A percentile compares a stretch with the other conserved stretches of the same genome.
These are phyloP conservation scores for Termitomyces sp. DNA, from an alignment of 768 basidiomycete species.

Conservation along the genomic window DNA sequence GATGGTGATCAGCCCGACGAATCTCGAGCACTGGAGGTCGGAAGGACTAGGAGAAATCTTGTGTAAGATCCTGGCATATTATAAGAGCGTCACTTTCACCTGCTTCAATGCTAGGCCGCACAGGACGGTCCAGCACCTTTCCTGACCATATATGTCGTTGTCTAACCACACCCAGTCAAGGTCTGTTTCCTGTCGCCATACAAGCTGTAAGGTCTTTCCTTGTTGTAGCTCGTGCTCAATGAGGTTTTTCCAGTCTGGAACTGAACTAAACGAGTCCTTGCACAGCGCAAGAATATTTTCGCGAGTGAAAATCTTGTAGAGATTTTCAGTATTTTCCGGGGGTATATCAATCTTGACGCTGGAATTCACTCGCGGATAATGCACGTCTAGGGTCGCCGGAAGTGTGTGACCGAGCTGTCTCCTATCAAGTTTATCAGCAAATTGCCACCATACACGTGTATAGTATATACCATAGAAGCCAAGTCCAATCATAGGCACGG, in stretches of 20 bases:
- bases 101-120: conserved; percentile 71
- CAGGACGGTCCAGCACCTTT: conserved; percentile 67
- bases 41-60: conserved; percentile 19
- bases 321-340: conserved; percentile 28
- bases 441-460: not conserved
- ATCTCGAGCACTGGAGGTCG: conserved; percentile 61
- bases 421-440: conserved; percentile 34
- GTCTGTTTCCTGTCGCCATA: conserved; percentile 68
- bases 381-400: conserved; percentile 64
- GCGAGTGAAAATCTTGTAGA: conserved; percentile 48
- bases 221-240: conserved; percentile 45
- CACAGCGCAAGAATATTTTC: conserved; percentile 62
- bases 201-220: conserved; percentile 63
- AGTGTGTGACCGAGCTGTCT: conserved; percentile 65
- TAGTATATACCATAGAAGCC: conserved; percentile 66
- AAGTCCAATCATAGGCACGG: conserved; percentile 83
- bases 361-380: conserved; percentile 60
- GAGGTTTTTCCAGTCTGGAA: conserved; percentile 58
- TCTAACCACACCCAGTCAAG: conserved; percentile 86
- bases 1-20: conserved; percentile 65
- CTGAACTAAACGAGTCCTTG: conserved; percentile 43
- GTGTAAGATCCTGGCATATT: not conserved
- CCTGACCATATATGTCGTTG: conserved; percentile 55
- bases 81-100: conserved; percentile 31
- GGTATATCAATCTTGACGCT: conserved; percentile 71